phyloP scores from a whole-genome alignment of 2,329 filamentous ascomycete species.

The Xylaria polymorpha region DNA sequence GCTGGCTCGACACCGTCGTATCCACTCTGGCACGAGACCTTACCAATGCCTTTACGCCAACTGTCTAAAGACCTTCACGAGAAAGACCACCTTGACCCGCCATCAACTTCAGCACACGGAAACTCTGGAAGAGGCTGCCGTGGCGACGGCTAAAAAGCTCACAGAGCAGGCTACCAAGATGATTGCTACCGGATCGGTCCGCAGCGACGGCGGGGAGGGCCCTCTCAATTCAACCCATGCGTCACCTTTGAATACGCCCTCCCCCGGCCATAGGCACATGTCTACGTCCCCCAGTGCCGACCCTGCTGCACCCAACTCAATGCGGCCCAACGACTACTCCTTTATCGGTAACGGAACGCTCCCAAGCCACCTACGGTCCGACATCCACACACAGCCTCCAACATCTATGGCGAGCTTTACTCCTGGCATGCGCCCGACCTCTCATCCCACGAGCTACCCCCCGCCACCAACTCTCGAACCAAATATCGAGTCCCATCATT shows the following conservation, averaged over 20 bases:
- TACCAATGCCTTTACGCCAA: conserved; percentile 98
- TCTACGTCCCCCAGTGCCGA: conserved; percentile 85
- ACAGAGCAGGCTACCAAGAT: conserved; percentile 62
- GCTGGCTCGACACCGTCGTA: conserved; percentile 89
- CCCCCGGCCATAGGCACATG: conserved; percentile 80
- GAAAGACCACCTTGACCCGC: conserved; percentile 91
- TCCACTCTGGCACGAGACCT: conserved; percentile 93
- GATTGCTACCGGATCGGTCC: conserved; percentile 56
- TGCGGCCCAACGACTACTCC: conserved; percentile 78
- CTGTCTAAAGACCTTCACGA: conserved; percentile 98
- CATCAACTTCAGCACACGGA: conserved; percentile 97
- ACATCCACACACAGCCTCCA: conserved; percentile 76
- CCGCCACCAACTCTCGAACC: conserved; percentile 88
- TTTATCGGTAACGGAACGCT: conserved; percentile 84
- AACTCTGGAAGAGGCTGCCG: conserved; percentile 92
- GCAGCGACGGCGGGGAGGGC: conserved; percentile 77
- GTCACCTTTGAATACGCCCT: conserved; percentile 83
- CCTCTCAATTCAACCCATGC: conserved; percentile 71
- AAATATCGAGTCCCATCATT: conserved; percentile 79
- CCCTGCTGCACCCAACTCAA: conserved; percentile 74
- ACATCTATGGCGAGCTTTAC: conserved; percentile 74
- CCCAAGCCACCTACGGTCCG: conserved; percentile 82
- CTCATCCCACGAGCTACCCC: conserved; percentile 85
- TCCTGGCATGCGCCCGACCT: conserved; percentile 75
- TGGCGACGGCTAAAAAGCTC: conserved; percentile 86